phyloP scores from a whole-genome alignment of 208 protist genomes.

The Acanthamoeba triangularis region DNA sequence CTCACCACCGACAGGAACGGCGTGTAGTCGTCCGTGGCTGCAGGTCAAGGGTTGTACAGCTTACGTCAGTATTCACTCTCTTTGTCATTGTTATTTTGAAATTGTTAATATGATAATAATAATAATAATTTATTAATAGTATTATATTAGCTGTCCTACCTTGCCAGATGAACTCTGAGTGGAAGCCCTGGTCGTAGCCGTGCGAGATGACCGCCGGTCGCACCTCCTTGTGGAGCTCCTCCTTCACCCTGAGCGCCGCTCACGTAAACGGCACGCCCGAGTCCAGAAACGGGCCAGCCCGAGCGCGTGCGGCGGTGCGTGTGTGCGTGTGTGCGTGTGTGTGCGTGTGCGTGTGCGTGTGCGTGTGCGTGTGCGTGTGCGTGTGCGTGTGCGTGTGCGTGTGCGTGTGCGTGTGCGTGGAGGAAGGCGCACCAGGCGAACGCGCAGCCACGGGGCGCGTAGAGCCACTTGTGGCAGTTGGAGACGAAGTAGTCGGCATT shows the following conservation, averaged over 20 bases:
- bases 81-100: not conserved
- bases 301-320: not conserved
- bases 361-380: not conserved
- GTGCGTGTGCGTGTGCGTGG: not conserved
- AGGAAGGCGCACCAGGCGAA: slow-evolving; percentile 6
- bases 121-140: not conserved
- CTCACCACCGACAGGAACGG: slow-evolving; percentile 41
- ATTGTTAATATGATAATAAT: not conserved
- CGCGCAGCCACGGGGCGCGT: slow-evolving; percentile 61
- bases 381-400: not conserved
- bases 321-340: not conserved
- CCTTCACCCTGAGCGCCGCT: slow-evolving; percentile 3
- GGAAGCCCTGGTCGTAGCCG: slow-evolving; percentile 42
- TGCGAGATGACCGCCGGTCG: slow-evolving; percentile 14
- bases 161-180: slow-evolving; percentile 46
- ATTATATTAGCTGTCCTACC: not conserved
- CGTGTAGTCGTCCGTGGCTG: slow-evolving; percentile 47
- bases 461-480: slow-evolving; percentile 96
- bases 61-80: not conserved
- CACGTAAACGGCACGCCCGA: not conserved
- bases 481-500: slow-evolving; percentile 90
- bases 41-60: not conserved
- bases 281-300: not conserved
- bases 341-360: not conserved
- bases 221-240: slow-evolving; percentile 22